Evolutionary conservation across 805 yeast genomes (phyloP).

Genomic region (Monosporozyma aerobia): DNA sequence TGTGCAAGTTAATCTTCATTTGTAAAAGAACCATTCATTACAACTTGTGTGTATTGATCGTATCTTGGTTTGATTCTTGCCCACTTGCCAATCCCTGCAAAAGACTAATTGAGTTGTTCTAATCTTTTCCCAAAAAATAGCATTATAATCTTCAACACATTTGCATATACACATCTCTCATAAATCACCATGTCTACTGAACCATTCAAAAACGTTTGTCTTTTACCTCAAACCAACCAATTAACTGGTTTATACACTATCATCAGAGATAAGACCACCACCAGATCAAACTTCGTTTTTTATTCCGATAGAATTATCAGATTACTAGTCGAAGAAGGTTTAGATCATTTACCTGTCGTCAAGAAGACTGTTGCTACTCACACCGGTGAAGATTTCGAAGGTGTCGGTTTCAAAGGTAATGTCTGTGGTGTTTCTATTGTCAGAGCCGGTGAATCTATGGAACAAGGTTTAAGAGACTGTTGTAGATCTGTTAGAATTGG

Average conservation of each 20-base stretch:
- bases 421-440: slow-evolving; percentile 97
- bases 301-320: slow-evolving; percentile 93
- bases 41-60: not conserved
- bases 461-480: slow-evolving; percentile 94
- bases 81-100: not conserved
- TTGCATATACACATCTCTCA: not conserved
- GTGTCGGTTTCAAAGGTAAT: slow-evolving; percentile 78
- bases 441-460: slow-evolving; percentile 99
- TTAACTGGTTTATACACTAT: slow-evolving; percentile 79
- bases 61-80: not conserved
- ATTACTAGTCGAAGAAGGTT: slow-evolving; percentile 87
- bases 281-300: slow-evolving; percentile 87
- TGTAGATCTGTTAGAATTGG: slow-evolving; percentile 95
- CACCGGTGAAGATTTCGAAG: slow-evolving; percentile 60
- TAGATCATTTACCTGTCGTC: slow-evolving; percentile 88
- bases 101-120: not conserved
- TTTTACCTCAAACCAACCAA: slow-evolving; percentile 85
- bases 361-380: slow-evolving; percentile 62
- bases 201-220: slow-evolving; percentile 42
- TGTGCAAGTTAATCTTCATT: not conserved
- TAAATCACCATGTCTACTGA: slow-evolving; percentile 20
- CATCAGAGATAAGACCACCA: slow-evolving; percentile 72
- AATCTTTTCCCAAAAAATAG: not conserved
- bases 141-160: not conserved
- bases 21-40: not conserved